phyloP scores from a whole-genome alignment of 2,329 filamentous ascomycete genomes.

The Epichloe coenophiala region DNA sequence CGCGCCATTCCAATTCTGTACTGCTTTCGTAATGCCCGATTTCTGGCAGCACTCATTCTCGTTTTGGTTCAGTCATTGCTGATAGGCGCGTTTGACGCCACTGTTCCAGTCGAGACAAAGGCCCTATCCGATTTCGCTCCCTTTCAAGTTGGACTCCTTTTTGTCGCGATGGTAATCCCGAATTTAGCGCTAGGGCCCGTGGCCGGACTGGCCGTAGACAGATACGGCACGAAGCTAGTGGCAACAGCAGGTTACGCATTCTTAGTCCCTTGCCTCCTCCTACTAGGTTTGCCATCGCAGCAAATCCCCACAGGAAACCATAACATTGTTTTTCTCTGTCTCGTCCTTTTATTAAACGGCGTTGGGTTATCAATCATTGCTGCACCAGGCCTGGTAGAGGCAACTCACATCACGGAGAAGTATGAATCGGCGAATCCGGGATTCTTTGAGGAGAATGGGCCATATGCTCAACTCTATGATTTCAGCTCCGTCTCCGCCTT shows the following conservation, averaged over 20 bases:
- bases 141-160: background rate
- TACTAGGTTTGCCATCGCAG: slow-evolving; percentile 1
- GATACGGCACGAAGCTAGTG: slow-evolving; percentile 3
- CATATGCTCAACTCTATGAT: slow-evolving; percentile 7
- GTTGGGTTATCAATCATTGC: background rate
- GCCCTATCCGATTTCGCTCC: background rate
- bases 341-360: background rate
- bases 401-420: slow-evolving; percentile 1
- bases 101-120: background rate
- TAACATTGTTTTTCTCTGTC: background rate
- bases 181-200: slow-evolving; percentile 1
- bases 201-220: slow-evolving; percentile 2
- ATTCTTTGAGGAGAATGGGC: slow-evolving; percentile 6
- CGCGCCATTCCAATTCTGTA: background rate
- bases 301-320: background rate
- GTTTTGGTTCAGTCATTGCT: background rate
- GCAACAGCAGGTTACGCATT: background rate
- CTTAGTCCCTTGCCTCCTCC: background rate
- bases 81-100: background rate
- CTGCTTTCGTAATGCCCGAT: background rate
- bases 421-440: slow-evolving; percentile 5
- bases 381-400: slow-evolving; percentile 3
- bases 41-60: background rate
- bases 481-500: slow-evolving; percentile 1
- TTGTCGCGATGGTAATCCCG: background rate